These are phyloP conservation scores for Rhododendron kiyosumense DNA, from an alignment of 148 eudicot species.

Conservation along the genomic window DNA sequence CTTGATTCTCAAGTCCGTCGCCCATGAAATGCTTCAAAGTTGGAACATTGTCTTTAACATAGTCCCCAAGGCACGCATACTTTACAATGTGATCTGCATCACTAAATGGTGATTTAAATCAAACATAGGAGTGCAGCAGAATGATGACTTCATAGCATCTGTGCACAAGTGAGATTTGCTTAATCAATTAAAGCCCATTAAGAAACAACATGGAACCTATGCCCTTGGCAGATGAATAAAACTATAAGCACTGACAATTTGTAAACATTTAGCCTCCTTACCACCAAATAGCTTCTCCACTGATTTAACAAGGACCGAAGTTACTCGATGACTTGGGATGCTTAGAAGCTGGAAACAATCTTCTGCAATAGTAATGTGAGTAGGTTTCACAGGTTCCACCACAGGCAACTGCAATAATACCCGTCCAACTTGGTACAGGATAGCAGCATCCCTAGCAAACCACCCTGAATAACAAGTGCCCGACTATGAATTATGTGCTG, in stretches of 20 bases:
- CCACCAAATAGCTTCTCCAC: slow-evolving; percentile 68
- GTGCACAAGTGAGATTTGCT: background rate
- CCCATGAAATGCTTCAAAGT: slow-evolving; percentile 59
- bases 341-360: slow-evolving; percentile 81
- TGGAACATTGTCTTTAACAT: slow-evolving; percentile 61
- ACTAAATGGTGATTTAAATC: background rate
- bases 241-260: no score
- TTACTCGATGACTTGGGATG: slow-evolving; percentile 50
- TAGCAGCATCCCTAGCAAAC: slow-evolving; percentile 79
- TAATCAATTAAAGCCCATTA: background rate
- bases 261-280: slow-evolving; percentile 12
- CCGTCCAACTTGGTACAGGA: slow-evolving; percentile 58
- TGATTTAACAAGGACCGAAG: slow-evolving; percentile 41
- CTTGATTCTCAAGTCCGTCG: slow-evolving; percentile 27
- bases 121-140: background rate
- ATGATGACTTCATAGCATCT: background rate
- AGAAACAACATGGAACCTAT: background rate
- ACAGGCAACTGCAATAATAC: slow-evolving; percentile 43
- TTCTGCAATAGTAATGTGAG: slow-evolving; percentile 50
- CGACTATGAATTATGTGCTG: slow-evolving; percentile 1
- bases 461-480: slow-evolving; percentile 51
- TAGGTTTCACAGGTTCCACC: slow-evolving; percentile 30
- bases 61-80: slow-evolving; percentile 49
- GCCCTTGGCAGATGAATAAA: background rate
- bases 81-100: slow-evolving; percentile 41